These are phyloP conservation scores for Vigna hirtella DNA, from an alignment of 306 rosid genomes.

Conservation along the genomic window DNA sequence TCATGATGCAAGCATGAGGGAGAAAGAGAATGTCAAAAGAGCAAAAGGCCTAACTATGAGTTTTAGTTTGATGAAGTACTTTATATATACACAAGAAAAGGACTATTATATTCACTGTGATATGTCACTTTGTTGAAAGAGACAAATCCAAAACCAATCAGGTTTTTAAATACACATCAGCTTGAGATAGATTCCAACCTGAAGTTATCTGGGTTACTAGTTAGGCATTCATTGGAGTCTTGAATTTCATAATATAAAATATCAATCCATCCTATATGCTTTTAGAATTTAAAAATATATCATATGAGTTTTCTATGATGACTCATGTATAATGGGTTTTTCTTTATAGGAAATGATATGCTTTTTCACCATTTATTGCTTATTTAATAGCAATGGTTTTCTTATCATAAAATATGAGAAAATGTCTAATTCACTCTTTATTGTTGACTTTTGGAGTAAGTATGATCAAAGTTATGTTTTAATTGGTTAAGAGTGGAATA, in stretches of 20 bases:
- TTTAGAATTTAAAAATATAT: too few species aligned
- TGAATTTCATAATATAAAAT: background rate
- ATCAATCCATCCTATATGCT: too few species aligned
- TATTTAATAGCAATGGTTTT: too few species aligned
- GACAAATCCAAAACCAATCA: constrained; percentile 32
- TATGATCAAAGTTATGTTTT: too few species aligned
- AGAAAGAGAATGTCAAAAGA: background rate
- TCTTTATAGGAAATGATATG: too few species aligned
- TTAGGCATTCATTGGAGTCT: background rate
- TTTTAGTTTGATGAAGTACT: background rate
- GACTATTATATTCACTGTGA: constrained; percentile 21
- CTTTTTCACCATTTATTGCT: too few species aligned
- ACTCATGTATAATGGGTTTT: too few species aligned
- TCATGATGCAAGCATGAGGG: constrained; percentile 43
- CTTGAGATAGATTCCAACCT: constrained; percentile 19
- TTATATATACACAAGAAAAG: background rate
- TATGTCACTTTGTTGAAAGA: constrained; percentile 9
- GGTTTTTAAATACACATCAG: constrained; percentile 5
- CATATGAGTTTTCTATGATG: too few species aligned
- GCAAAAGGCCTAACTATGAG: constrained; percentile 5
- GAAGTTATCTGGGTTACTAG: background rate
- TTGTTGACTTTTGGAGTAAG: too few species aligned
- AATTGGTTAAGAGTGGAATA: too few species aligned
- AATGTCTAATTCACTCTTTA: too few species aligned
- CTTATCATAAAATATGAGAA: too few species aligned